These are phyloP conservation scores for Candida takata DNA, from an alignment of 805 yeast species.

Conservation along the genomic window DNA sequence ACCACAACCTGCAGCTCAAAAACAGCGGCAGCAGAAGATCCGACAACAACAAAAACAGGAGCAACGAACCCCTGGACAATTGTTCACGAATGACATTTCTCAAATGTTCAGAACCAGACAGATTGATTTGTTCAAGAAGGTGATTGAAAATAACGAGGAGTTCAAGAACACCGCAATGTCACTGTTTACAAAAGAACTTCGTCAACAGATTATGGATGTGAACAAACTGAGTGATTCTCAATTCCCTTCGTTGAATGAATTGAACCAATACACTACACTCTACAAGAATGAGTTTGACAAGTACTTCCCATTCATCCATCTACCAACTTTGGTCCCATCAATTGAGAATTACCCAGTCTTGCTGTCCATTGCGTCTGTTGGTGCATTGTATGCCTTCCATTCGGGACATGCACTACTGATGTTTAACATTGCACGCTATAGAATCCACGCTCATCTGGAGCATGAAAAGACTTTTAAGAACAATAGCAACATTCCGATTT, in stretches of 20 bases:
- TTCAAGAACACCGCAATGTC: conserved; percentile 18
- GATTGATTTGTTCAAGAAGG: conserved; percentile 52
- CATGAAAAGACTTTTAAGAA: conserved; percentile 24
- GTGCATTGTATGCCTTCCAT: conserved; percentile 80
- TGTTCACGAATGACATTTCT: conserved; percentile 41
- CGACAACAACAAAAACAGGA: conserved; percentile 6
- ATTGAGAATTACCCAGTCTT: conserved; percentile 57
- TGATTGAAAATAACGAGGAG: conserved; percentile 18
- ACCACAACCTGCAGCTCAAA: conserved; percentile 9
- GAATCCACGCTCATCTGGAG: conserved; percentile 63
- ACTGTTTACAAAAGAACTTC: conserved; percentile 43
- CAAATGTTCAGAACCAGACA: conserved; percentile 60
- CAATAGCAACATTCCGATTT: conserved; percentile 62
- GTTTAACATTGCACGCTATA: conserved; percentile 59
- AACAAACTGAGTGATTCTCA: conserved; percentile 50
- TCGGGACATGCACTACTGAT: conserved; percentile 67
- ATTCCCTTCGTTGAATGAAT: conserved; percentile 69
- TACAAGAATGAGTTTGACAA: conserved; percentile 73
- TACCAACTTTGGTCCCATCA: conserved; percentile 48
- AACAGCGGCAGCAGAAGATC: no score
- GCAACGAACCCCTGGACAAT: conserved; percentile 23
- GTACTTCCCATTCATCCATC: conserved; percentile 79
- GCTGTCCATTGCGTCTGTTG: conserved; percentile 79
- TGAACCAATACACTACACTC: conserved; percentile 68
- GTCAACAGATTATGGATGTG: conserved; percentile 44